Evolutionary conservation across 306 rosid species (phyloP).

Genomic region (Inga laurina): DNA sequence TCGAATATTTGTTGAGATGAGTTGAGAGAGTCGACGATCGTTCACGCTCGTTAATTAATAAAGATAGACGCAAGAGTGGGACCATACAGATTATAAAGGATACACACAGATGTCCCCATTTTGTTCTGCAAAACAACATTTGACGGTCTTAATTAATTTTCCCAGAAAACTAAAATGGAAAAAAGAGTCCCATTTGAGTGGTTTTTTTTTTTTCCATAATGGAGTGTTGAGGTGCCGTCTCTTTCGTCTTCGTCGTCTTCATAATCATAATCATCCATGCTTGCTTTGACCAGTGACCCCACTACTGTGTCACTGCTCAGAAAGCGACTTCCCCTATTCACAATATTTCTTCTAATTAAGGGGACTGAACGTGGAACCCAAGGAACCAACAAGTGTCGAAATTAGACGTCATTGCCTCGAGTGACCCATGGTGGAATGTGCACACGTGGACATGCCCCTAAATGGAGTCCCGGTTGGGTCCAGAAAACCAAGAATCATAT

Average conservation of each 20-base stretch:
- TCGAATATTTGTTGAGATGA: too few species aligned
- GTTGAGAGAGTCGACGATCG: too few species aligned
- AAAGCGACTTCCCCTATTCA: background rate
- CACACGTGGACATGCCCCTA: background rate
- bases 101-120: background rate
- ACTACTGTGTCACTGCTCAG: background rate
- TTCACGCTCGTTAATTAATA: background rate
- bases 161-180: background rate
- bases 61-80: background rate
- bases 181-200: background rate
- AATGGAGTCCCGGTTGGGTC: too few species aligned
- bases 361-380: background rate
- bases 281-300: background rate
- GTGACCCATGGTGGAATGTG: background rate
- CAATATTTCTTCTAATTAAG: background rate
- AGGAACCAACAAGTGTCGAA: constrained; percentile 10
- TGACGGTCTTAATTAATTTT: background rate
- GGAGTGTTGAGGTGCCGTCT: background rate
- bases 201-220: background rate
- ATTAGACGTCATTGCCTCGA: background rate
- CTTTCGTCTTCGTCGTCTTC: background rate
- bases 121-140: background rate
- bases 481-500: too few species aligned
- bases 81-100: background rate
- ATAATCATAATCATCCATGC: background rate